A percentile compares a stretch with the other conserved stretches of the same genome.
Conservation (phyloP, 1,284 basidiomycete genomes). For the Ganoderma sp. region DNA sequence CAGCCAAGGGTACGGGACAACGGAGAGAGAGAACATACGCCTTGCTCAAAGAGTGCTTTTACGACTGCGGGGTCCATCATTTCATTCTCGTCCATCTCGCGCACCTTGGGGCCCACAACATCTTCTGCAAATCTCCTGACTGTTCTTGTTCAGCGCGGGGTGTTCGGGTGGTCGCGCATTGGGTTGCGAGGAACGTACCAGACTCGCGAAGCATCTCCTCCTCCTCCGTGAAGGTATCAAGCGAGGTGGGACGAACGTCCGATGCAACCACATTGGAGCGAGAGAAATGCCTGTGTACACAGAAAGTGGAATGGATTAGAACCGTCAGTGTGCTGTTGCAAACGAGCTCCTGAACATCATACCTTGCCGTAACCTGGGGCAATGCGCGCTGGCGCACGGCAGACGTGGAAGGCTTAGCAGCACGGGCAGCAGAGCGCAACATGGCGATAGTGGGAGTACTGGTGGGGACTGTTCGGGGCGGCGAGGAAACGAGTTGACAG, state of each 20-base stretch:
- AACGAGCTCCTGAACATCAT: neutral
- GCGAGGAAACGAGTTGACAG: neutral
- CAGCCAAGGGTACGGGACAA: neutral
- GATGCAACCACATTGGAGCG: slow-evolving; percentile 22
- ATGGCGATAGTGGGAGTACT: slow-evolving; percentile 6
- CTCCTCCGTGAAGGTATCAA: slow-evolving; percentile 88
- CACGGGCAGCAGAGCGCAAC: slow-evolving; percentile 26
- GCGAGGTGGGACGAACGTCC: slow-evolving; percentile 53
- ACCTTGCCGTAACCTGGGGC: slow-evolving; percentile 20
- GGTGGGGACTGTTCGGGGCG: neutral
- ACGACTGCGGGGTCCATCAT: slow-evolving; percentile 92
- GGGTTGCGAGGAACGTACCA: slow-evolving; percentile 53
- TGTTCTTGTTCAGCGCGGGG: slow-evolving; percentile 38
- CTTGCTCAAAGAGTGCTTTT: slow-evolving; percentile 93
- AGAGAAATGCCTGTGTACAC: slow-evolving; percentile 28
- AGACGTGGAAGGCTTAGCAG: slow-evolving; percentile 37
- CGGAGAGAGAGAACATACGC: slow-evolving; percentile 58
- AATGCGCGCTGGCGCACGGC: slow-evolving; percentile 49
- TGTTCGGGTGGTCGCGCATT: neutral
- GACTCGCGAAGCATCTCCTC: slow-evolving; percentile 90
- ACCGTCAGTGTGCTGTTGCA: neutral
- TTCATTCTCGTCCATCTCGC: slow-evolving; percentile 98
- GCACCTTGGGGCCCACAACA: slow-evolving; percentile 88
- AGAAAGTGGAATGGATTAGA: neutral
- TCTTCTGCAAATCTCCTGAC: slow-evolving; percentile 90